Evolutionary conservation across 805 yeast species (phyloP).

Genomic region (Kodamaea kaohsiungensis): DNA sequence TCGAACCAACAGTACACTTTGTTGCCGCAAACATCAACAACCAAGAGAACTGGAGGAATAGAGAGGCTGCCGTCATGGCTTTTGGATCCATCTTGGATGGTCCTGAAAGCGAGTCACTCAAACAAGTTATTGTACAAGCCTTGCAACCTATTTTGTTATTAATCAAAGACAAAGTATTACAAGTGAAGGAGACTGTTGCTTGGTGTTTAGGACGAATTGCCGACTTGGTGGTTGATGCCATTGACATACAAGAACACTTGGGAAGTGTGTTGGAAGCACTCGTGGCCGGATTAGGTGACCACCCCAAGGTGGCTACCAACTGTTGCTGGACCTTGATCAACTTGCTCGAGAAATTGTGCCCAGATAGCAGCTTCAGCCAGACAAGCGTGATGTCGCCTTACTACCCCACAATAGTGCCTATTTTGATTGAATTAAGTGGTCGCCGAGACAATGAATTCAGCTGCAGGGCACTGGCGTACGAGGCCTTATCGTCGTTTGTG

Average conservation of each 20-base stretch:
- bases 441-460: constrained; percentile 81
- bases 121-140: constrained; percentile 74
- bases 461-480: constrained; percentile 94
- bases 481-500: constrained; percentile 84
- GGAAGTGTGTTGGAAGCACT: constrained; percentile 75
- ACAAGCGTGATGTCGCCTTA: constrained; percentile 73
- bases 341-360: constrained; percentile 76
- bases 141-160: constrained; percentile 72
- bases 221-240: constrained; percentile 76
- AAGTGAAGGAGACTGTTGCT: constrained; percentile 95
- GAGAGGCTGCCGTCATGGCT: constrained; percentile 99
- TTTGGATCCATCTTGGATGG: constrained; percentile 97
- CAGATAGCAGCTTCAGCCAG: constrained; percentile 47
- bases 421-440: constrained; percentile 66
- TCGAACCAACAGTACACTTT: constrained; percentile 80
- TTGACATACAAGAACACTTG: constrained; percentile 63
- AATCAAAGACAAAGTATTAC: constrained; percentile 73
- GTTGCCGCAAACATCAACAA: constrained; percentile 70
- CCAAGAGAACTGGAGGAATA: constrained; percentile 65
- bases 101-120: constrained; percentile 73
- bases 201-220: constrained; percentile 98
- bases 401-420: constrained; percentile 68
- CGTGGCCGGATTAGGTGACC: constrained; percentile 79
- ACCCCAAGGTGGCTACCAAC: constrained; percentile 92
- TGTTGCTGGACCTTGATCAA: constrained; percentile 98